Evolutionary conservation across 2,329 filamentous ascomycete genomes (phyloP).

Genomic region (Bipolaris gigantea): DNA sequence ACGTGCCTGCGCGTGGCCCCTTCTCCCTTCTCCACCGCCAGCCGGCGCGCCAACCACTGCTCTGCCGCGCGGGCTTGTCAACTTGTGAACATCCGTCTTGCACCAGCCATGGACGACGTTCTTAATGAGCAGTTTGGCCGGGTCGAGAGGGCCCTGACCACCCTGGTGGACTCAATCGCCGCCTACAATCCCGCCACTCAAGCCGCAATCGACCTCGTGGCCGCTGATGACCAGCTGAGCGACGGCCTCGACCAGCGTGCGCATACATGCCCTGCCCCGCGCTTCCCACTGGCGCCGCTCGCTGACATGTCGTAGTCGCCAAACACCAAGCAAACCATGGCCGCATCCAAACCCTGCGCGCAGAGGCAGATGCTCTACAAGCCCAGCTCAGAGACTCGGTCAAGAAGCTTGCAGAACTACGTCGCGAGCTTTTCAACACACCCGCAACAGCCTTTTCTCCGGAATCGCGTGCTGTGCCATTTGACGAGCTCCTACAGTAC

Average conservation of each 20-base stretch:
- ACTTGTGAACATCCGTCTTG: slow-evolving; percentile 1
- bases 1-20: slow-evolving; percentile 13
- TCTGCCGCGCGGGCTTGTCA: background rate
- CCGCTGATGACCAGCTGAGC: slow-evolving; percentile 69
- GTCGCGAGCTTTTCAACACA: slow-evolving; percentile 67
- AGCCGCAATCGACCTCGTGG: slow-evolving; percentile 69
- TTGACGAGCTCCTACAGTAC: slow-evolving; percentile 74
- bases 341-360: slow-evolving; percentile 69
- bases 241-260: slow-evolving; percentile 67
- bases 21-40: slow-evolving; percentile 3
- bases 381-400: slow-evolving; percentile 72
- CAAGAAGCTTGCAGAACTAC: slow-evolving; percentile 68
- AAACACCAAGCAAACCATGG: slow-evolving; percentile 74
- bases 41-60: background rate
- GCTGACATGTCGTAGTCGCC: slow-evolving; percentile 58
- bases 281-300: background rate
- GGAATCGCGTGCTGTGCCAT: slow-evolving; percentile 57
- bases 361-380: slow-evolving; percentile 67
- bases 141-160: slow-evolving; percentile 58
- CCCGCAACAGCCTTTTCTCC: slow-evolving; percentile 46
- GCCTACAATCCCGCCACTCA: slow-evolving; percentile 76
- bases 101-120: slow-evolving; percentile 44
- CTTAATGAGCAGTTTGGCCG: slow-evolving; percentile 51
- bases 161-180: slow-evolving; percentile 75
- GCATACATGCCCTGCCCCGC: slow-evolving; percentile 2